Base-by-base conservation (phyloP, 176 grass and related monocot genomes). In the Elymus sibiricus region DNA sequence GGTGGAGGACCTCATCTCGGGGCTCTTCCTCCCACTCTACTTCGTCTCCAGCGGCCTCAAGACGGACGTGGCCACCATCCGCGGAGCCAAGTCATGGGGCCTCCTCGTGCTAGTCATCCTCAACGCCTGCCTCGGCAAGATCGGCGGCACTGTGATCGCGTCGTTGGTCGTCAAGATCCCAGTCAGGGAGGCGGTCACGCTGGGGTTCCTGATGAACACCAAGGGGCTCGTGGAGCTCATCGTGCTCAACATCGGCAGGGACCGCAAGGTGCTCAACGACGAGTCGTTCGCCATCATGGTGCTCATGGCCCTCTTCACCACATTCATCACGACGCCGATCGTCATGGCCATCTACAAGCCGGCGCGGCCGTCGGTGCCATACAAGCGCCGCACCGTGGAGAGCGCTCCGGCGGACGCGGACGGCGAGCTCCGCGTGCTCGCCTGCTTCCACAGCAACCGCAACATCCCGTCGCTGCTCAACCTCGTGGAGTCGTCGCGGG, bases 281-380 rank as follows among this genome's bases (percentile, higher is more conserved):
- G 94, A 95, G 87, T 38, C 91, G 0, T 95, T 95, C 40, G 94
- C 91, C 25, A 95, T 95, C 84, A 34, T 95, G 78, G 91, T 95
- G 29, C 91, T 95, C 86, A 95, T 95, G 94, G 94, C 94, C 0
- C 65, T 95, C 14, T 91, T 95, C 89, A 95, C 94, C 38, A 95
- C 94, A 14, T 95, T 95, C 88, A 91, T 95, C 71, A 95, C 91
- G 0, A 91, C 94, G 37, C 91, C 94, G 4, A 40, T 93, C 79
- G 91, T 95, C 81, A 95, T 85, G 86, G 89, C 89, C n/a, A 44
- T 95, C 43, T 95, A 95, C 94, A 95, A 95, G 66, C 94, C 94
- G 0, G 91, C 94, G 2, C 76, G 89, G 7, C 89, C 84, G 4
- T 26, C 80, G 24, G 86, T 3, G 65, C 89, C 89, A 5, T 93